These are phyloP conservation scores for Rhizoclosmatium sp. DNA, from an alignment of 192 early-diverging fungal genomes.

Conservation along the genomic window DNA sequence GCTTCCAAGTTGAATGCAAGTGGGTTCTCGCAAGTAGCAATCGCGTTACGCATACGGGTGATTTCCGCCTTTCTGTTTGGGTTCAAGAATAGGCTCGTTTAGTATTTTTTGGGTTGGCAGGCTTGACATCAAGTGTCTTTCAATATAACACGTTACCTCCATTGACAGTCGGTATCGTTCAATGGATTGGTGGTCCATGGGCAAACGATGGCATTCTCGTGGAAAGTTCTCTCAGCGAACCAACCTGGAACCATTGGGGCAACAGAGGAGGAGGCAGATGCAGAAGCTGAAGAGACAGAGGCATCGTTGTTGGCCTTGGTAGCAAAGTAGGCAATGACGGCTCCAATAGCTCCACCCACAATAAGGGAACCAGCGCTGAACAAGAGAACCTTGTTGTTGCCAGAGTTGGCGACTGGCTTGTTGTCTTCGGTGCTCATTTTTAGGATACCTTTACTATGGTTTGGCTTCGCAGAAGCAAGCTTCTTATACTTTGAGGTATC, in stretches of 20 bases:
- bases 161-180: slow-evolving; percentile 24
- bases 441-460: too few relatives aligned
- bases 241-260: slow-evolving; percentile 17
- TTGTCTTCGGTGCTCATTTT: too few relatives aligned
- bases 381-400: too few relatives aligned
- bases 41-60: slow-evolving; percentile 24
- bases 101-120: too few relatives aligned
- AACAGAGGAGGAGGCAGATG: neutral
- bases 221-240: slow-evolving; percentile 20
- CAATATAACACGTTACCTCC: neutral
- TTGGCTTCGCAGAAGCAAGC: too few relatives aligned
- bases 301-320: neutral
- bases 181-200: slow-evolving; percentile 18
- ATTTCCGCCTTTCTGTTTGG: neutral
- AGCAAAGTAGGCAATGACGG: slow-evolving; percentile 9
- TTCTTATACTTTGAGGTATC: too few relatives aligned
- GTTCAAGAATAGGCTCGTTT: too few relatives aligned
- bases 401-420: too few relatives aligned
- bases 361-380: neutral
- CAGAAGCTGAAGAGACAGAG: neutral
- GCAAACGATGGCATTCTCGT: slow-evolving; percentile 19
- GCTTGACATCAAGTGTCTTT: neutral
- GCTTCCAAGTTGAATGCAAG: slow-evolving; percentile 17
- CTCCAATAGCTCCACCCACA: neutral
- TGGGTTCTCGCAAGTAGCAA: slow-evolving; percentile 9